phyloP scores from a whole-genome alignment of 352 stramenopile genomes.

The Elongisporangium prolatum region DNA sequence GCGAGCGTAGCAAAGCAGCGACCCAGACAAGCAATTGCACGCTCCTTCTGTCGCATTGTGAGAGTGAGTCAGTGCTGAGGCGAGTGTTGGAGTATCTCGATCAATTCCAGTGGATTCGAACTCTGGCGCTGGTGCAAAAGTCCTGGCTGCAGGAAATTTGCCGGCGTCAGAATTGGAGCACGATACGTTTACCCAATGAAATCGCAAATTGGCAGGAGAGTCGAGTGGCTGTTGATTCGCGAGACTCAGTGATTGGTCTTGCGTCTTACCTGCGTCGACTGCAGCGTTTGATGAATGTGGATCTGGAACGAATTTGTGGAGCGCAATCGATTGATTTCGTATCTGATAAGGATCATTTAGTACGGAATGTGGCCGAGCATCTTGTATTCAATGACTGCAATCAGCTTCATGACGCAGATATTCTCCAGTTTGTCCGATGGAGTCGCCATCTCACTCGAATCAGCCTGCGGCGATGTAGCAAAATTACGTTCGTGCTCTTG shows the following conservation, averaged over 20 bases:
- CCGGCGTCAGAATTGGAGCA: conserved; percentile 6
- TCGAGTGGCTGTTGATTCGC: too few relatives aligned
- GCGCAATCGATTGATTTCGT: neutral
- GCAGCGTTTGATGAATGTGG: conserved; percentile 4
- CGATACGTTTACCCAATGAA: conserved; percentile 3
- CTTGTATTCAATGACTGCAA: conserved; percentile 13
- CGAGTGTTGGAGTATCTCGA: conserved; percentile 11
- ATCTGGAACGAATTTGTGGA: conserved; percentile 3
- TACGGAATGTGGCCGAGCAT: conserved; percentile 10
- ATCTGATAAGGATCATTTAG: neutral
- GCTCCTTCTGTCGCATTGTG: neutral
- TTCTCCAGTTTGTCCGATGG: conserved; percentile 13
- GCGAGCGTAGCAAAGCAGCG: neutral
- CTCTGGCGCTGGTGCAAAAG: conserved; percentile 8
- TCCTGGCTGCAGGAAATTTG: conserved; percentile 7
- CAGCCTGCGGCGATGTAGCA: conserved; percentile 14
- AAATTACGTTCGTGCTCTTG: conserved; percentile 29
- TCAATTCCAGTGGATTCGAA: conserved; percentile 11
- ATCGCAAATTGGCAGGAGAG: neutral
- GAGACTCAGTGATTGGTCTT: neutral
- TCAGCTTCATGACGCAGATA: conserved; percentile 17
- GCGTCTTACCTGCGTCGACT: neutral
- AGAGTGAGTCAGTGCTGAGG: neutral
- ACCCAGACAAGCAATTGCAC: neutral
- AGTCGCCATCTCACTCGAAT: conserved; percentile 10